A percentile compares a stretch with the other conserved stretches of the same genome.
These are phyloP conservation scores for Centaurea solstitialis DNA, from an alignment of 129 eudicot genomes.

Conservation along the genomic window DNA sequence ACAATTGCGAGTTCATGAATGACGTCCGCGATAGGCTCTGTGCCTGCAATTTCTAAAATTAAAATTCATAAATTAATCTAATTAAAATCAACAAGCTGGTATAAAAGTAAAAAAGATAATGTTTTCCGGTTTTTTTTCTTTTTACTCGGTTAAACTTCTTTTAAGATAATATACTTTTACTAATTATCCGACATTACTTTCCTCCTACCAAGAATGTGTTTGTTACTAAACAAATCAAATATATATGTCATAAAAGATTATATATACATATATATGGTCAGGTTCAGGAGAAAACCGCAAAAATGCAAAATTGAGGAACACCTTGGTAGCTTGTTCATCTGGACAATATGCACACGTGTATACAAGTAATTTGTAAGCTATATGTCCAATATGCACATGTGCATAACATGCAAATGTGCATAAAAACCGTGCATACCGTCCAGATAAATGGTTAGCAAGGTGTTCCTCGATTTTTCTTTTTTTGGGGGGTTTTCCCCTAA, in stretches of 20 bases:
- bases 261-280: not conserved
- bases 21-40: constrained; percentile 67
- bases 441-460: too few species aligned
- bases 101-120: not conserved
- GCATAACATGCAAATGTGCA: too few species aligned
- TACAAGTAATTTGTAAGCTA: too few species aligned
- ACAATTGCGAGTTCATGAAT: constrained; percentile 67
- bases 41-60: constrained; percentile 66
- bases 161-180: not conserved
- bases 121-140: constrained; percentile 9
- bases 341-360: too few species aligned
- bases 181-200: not conserved
- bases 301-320: too few species aligned
- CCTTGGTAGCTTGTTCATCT: too few species aligned
- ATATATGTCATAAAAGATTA: not conserved
- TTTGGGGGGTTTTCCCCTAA: too few species aligned
- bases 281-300: too few species aligned
- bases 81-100: constrained; percentile 3
- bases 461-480: too few species aligned
- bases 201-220: not conserved
- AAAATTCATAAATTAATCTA: constrained; percentile 1
- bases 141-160: not conserved
- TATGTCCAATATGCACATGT: too few species aligned
- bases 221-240: not conserved
- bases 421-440: too few species aligned